These are phyloP conservation scores for Monosporascus sp. DNA, from an alignment of 2,329 filamentous ascomycete species.

Conservation along the genomic window DNA sequence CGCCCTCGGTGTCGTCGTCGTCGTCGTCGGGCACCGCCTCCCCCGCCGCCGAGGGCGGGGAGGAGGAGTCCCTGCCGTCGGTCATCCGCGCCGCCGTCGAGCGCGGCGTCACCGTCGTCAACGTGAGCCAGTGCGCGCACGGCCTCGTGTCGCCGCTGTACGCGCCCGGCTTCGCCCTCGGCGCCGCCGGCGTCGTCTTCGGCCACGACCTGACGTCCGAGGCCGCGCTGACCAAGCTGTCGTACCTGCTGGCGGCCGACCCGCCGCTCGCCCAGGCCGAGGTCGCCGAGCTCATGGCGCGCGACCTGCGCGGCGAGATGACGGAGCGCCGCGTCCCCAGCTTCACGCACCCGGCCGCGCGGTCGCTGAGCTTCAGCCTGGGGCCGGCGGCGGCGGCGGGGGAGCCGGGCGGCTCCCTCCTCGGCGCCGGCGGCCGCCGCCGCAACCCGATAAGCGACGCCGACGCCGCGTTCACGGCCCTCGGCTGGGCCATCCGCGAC, in stretches of 20 bases:
- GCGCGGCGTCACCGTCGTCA: constrained; percentile 80
- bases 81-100: constrained; percentile 73
- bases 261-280: constrained; percentile 59
- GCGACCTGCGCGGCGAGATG: constrained; percentile 77
- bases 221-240: constrained; percentile 84
- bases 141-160: constrained; percentile 76
- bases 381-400: constrained; percentile 27
- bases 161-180: constrained; percentile 70
- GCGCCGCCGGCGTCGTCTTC: constrained; percentile 79
- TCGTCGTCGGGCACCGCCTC: constrained; percentile 55
- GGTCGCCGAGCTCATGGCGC: constrained; percentile 66
- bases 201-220: constrained; percentile 87
- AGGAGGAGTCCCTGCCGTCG: constrained; percentile 55
- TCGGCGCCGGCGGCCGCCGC: constrained; percentile 44
- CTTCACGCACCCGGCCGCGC: constrained; percentile 66
- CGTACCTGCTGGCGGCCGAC: constrained; percentile 67
- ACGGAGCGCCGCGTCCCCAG: constrained; percentile 68
- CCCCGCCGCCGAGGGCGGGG: no score
- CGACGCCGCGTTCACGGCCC: constrained; percentile 64
- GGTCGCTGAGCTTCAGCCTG: constrained; percentile 21
- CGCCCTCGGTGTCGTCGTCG: constrained; percentile 73
- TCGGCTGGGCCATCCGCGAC: constrained; percentile 74
- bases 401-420: no score
- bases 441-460: constrained; percentile 51
- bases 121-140: constrained; percentile 82